These are phyloP conservation scores for Iberis pinnata DNA, from an alignment of 345 rosid species.

Conservation along the genomic window DNA sequence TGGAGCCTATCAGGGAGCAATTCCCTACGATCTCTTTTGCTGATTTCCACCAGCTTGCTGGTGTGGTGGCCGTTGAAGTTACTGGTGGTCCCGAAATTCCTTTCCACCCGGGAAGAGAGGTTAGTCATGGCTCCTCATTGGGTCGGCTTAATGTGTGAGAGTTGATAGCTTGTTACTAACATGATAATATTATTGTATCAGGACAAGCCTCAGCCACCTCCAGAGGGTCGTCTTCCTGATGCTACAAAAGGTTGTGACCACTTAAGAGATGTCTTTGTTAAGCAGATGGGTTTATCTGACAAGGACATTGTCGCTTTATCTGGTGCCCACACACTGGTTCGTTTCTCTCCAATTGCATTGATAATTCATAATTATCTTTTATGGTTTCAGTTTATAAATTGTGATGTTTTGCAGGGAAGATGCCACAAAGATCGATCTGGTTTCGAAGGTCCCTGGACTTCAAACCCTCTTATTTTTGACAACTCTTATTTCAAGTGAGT, in stretches of 20 bases:
- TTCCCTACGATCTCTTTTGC: constrained; percentile 61
- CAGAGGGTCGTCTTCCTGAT: constrained; percentile 96
- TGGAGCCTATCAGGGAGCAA: constrained; percentile 80
- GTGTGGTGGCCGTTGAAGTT: constrained; percentile 88
- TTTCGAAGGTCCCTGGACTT: constrained; percentile 91
- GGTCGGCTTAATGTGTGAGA: no score
- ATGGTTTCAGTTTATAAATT: neutral
- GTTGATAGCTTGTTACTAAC: neutral
- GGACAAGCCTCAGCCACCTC: constrained; percentile 80
- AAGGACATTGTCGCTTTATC: constrained; percentile 88
- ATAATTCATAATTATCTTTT: no score
- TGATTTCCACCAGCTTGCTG: constrained; percentile 93
- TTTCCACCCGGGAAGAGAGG: constrained; percentile 96
- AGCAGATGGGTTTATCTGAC: constrained; percentile 83
- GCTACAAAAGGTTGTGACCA: constrained; percentile 82
- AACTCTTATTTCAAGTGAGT: constrained; percentile 32
- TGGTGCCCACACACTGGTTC: constrained; percentile 94
- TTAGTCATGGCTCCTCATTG: no score
- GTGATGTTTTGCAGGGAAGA: constrained; percentile 51
- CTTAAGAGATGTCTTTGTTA: constrained; percentile 61
- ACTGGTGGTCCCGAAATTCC: constrained; percentile 88
- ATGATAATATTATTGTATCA: no score
- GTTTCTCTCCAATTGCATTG: neutral
- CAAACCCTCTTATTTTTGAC: constrained; percentile 80
- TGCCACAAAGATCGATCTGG: constrained; percentile 97